These are phyloP conservation scores for Annona cherimola DNA, from an alignment of 164 flowering plant genomes.

Conservation along the genomic window DNA sequence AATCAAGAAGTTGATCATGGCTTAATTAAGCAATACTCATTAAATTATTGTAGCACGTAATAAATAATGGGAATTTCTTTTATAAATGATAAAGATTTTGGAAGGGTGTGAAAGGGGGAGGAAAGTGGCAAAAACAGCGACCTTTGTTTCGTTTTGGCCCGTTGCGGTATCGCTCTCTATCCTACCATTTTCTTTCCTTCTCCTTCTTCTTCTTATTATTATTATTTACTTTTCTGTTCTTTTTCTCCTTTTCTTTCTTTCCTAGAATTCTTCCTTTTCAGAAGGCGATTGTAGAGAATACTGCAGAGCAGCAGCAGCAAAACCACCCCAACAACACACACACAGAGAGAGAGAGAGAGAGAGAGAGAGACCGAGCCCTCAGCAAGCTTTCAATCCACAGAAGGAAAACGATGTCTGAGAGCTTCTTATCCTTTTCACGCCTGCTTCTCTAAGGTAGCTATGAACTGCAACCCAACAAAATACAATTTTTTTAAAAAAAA, in stretches of 20 bases:
- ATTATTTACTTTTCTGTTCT: conserved; percentile 8
- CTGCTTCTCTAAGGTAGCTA: conserved; percentile 42
- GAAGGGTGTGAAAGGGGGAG: conserved; percentile 15
- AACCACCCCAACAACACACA: conserved; percentile 17
- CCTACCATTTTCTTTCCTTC: background rate
- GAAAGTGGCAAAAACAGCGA: conserved; percentile 37
- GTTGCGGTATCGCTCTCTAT: conserved; percentile 17
- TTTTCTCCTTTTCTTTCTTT: conserved; percentile 3
- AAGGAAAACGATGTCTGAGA: conserved; percentile 77
- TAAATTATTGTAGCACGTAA: no score
- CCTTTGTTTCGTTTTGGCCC: conserved; percentile 19
- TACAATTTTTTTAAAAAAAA: conserved; percentile 1
- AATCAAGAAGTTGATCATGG: background rate
- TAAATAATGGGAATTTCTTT: no score
- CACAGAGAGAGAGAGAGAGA: conserved; percentile 27
- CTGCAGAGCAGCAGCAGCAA: conserved; percentile 30
- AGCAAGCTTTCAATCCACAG: conserved; percentile 45
- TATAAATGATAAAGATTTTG: background rate
- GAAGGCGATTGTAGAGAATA: conserved; percentile 41
- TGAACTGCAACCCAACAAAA: conserved; percentile 1
- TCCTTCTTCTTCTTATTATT: no score
- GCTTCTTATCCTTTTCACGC: conserved; percentile 39
- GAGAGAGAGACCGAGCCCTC: conserved; percentile 29
- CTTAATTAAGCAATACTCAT: background rate
- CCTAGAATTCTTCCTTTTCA: conserved; percentile 28